Evolutionary conservation across 108 stramenopile genomes (phyloP), one percentile per base, ranked within the genome.

Genomic region (Cafeteria roenbergensis): DNA sequence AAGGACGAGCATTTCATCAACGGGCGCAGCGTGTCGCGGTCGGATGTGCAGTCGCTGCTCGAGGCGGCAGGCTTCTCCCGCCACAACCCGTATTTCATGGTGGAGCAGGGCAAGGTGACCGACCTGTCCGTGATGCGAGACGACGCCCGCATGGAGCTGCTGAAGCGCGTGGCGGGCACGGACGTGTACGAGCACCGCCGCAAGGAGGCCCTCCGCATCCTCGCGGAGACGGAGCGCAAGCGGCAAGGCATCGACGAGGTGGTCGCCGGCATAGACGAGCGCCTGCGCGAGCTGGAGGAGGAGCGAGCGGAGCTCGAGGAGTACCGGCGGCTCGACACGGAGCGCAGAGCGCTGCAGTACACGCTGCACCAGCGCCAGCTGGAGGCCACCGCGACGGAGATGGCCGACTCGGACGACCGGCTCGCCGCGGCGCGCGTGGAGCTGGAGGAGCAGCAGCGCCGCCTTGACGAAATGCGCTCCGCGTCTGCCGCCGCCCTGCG

Each of bases 1-100:
- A 99, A 99, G 80, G 98, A 99, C 75, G 95, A 97, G 77, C 96
- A 95, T 80, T 99, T 97, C 78, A 78, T 99, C 30, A 94, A 99
- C 70, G 77, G 92, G 34, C 90, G 92, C 62, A 85, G 87, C 17
- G 85, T 87, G 27, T 86, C 85, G 52, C 91, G 93, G 70, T 84
- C 82, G 61, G 93, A 94, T 71, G 89, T 99, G 34, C 84, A 80
- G 72, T 78, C 75, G 54, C 73, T 99, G 56, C 73, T 99, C 30
- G 98, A 97, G 74, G 88, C 87, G 12, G 98, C 98, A 26, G 98
- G 98, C 9, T 99, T 99, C 73, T 89, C 87, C 61, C 87, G 89
- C 73, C 80, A 81, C 34, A 99, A 99, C 80, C 98, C 98, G 0
- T 99, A 99, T 83, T 99, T 93, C 73, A 99, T 99, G 70, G 95